A percentile compares a stretch with the other conserved stretches of the same genome.
Evolutionary conservation across 73 alveolate genomes (phyloP).

Genomic region (Paramecium primaurelia): DNA sequence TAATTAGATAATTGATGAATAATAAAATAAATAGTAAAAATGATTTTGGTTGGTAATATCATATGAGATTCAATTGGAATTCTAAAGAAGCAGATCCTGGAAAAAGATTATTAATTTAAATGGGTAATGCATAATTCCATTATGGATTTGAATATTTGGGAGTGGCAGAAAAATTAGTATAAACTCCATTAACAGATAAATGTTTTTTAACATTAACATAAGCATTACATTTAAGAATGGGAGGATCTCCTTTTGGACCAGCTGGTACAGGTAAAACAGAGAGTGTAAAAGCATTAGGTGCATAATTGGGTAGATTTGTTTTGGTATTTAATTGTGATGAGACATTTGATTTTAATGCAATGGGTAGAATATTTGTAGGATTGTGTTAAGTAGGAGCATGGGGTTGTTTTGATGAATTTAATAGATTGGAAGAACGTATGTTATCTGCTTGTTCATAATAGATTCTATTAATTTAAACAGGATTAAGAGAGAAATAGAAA

Average conservation of each 20-base stretch:
- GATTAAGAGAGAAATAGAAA: conserved; percentile 91
- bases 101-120: conserved; percentile 89
- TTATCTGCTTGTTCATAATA: conserved; percentile 98
- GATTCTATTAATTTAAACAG: conserved; percentile 95
- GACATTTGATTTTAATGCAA: conserved; percentile 99
- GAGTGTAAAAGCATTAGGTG: conserved; percentile 99
- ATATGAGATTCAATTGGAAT: conserved; percentile 99
- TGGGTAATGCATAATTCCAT: conserved; percentile 98
- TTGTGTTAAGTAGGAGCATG: conserved; percentile 98
- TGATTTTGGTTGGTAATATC: conserved; percentile 98
- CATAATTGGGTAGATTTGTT: conserved; percentile 97
- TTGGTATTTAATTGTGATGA: conserved; percentile 99
- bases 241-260: conserved; percentile 99
- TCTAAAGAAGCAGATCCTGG: conserved; percentile 90
- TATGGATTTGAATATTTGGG: conserved; percentile 99
- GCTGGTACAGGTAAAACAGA: conserved; percentile 99
- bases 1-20: conserved; percentile 84
- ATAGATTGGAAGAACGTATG: conserved; percentile 98
- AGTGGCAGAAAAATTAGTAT: conserved; percentile 96
- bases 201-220: conserved; percentile 94
- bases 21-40: conserved; percentile 72
- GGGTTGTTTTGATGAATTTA: conserved; percentile 99
- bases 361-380: conserved; percentile 99
- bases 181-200: conserved; percentile 98
- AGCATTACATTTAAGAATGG: conserved; percentile 98